Evolutionary conservation across 2,329 filamentous ascomycete genomes (phyloP).

Genomic region (Dryadomyces quercus-mongolicae): DNA sequence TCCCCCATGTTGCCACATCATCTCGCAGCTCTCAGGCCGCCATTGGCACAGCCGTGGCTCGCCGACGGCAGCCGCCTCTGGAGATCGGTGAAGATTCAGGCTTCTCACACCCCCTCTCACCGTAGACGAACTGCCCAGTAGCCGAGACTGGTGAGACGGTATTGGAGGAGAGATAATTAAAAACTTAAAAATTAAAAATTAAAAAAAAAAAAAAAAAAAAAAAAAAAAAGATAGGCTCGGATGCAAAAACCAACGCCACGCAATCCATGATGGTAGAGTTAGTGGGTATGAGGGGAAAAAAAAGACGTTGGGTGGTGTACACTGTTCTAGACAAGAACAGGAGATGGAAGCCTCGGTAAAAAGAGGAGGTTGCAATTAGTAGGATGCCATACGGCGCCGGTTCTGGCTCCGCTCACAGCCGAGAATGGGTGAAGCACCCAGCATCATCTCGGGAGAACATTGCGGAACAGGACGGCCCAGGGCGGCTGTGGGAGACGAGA

Average conservation of each 20-base stretch:
- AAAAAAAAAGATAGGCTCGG: neutral
- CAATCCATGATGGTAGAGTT: neutral
- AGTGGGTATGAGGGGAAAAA: neutral
- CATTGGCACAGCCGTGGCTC: neutral
- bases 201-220: neutral
- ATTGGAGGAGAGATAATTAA: neutral
- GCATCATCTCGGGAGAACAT: conserved; percentile 29
- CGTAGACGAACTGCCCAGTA: neutral
- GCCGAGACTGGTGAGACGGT: neutral
- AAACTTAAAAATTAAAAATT: neutral
- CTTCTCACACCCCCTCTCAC: neutral
- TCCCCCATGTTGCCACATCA: neutral
- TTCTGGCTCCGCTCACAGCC: conserved; percentile 37
- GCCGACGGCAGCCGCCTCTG: neutral
- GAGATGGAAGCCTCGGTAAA: neutral
- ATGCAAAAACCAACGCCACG: neutral
- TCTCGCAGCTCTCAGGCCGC: neutral
- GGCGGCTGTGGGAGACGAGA: conserved; percentile 38
- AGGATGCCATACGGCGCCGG: conserved; percentile 49
- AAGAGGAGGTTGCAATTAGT: conserved; percentile 15
- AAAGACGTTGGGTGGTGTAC: neutral
- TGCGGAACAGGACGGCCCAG: conserved; percentile 27
- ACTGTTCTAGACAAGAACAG: neutral
- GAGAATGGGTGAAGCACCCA: conserved; percentile 27
- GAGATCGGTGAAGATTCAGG: neutral